These are phyloP conservation scores for Physaria fendleri DNA, from an alignment of 345 rosid species.

Conservation along the genomic window DNA sequence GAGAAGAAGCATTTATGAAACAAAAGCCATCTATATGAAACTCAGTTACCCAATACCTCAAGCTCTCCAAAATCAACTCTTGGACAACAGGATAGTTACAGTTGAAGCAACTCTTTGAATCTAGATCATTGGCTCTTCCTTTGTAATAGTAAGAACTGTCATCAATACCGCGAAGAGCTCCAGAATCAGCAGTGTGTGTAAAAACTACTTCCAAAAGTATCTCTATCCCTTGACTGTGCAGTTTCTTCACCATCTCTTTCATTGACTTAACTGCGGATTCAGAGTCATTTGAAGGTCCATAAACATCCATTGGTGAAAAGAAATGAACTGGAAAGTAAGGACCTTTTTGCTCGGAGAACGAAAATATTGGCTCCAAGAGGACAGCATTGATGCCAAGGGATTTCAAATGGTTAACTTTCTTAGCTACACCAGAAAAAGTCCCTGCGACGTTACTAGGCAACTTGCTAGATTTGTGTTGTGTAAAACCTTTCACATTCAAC, in stretches of 20 bases:
- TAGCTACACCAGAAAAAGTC: conserved; percentile 66
- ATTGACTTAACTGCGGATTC: conserved; percentile 52
- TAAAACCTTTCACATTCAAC: conserved; percentile 65
- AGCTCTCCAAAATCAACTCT: conserved; percentile 67
- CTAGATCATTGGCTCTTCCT: conserved; percentile 30
- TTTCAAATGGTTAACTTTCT: conserved; percentile 65
- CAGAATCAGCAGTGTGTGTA: conserved; percentile 61
- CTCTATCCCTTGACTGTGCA: conserved; percentile 75
- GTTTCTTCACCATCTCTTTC: conserved; percentile 84
- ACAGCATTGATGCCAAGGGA: conserved; percentile 78
- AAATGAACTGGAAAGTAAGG: conserved; percentile 81
- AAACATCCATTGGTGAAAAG: conserved; percentile 54
- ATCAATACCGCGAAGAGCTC: conserved; percentile 69
- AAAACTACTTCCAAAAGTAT: conserved; percentile 81
- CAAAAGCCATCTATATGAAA: conserved; percentile 87
- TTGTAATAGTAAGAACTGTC: conserved; percentile 52
- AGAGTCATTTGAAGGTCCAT: conserved; percentile 48
- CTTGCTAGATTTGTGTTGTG: conserved; percentile 63
- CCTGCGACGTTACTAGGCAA: conserved; percentile 53
- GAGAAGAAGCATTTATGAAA: conserved; percentile 68
- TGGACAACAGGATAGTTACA: conserved; percentile 74
- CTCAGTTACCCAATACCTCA: conserved; percentile 75
- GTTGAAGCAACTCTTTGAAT: conserved; percentile 45
- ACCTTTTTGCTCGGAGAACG: conserved; percentile 59
- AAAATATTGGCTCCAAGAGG: conserved; percentile 73